Conservation (phyloP, 768 basidiomycete species). For the Tricholoma flavovirens region DNA sequence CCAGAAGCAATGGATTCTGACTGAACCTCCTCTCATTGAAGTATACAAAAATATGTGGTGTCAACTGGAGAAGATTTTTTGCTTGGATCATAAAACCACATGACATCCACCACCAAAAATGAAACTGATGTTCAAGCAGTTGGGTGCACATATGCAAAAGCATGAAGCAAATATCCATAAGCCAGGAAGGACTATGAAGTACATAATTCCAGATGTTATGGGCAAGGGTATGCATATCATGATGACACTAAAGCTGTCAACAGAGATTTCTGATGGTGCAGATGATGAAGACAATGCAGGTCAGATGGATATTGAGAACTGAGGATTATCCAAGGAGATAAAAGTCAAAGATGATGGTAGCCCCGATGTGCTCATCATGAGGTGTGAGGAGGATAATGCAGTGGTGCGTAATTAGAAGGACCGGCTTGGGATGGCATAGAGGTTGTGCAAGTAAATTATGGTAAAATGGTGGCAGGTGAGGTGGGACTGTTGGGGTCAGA, state of each 20-base stretch:
- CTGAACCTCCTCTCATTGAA: conserved; percentile 27
- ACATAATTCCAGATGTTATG: not conserved
- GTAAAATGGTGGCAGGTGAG: not conserved
- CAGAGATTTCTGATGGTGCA: not conserved
- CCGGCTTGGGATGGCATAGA: not conserved
- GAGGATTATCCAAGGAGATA: not conserved
- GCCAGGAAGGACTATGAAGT: not conserved
- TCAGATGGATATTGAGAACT: not conserved
- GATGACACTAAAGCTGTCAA: not conserved
- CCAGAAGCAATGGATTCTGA: conserved; percentile 22
- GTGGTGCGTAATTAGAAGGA: not conserved
- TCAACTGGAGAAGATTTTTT: conserved; percentile 20
- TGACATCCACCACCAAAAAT: conserved; percentile 22
- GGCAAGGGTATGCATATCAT: not conserved
- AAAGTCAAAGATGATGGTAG: not conserved
- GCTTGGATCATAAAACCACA: conserved; percentile 11
- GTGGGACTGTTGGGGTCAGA: not conserved
- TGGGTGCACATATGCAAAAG: conserved; percentile 1
- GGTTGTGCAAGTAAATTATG: not conserved
- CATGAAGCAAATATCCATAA: not conserved
- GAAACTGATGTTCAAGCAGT: conserved; percentile 15
- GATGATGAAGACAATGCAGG: not conserved
- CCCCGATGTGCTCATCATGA: not conserved
- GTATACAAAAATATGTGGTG: conserved; percentile 21
- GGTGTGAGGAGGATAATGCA: too few relatives aligned